A percentile compares a stretch with the other conserved stretches of the same genome.
Evolutionary conservation across 2,329 filamentous ascomycete genomes (phyloP).

Genomic region (Fusarium compactum): DNA sequence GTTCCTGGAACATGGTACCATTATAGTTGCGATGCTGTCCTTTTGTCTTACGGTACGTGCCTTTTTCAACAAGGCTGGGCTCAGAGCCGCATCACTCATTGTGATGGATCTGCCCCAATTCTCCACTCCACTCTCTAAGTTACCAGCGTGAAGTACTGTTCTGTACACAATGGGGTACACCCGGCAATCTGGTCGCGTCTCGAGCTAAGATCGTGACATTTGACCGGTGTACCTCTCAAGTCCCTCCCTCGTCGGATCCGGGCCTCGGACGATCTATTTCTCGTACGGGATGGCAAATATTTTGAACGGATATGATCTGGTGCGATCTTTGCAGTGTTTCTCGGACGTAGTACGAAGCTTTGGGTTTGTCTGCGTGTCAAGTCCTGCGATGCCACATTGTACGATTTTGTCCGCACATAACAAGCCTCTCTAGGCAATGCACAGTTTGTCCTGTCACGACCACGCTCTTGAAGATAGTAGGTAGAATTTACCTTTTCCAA

Average conservation of each 20-base stretch:
- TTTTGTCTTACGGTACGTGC: constrained; percentile 30
- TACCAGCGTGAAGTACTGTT: constrained; percentile 25
- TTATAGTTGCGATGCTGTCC: constrained; percentile 1
- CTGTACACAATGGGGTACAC: constrained; percentile 47
- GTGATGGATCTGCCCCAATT: constrained; percentile 46
- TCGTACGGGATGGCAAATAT: constrained; percentile 21
- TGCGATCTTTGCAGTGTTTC: not conserved
- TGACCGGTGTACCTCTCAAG: constrained; percentile 46
- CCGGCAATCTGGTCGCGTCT: constrained; percentile 45
- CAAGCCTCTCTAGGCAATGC: not conserved
- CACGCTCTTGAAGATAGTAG: too few relatives aligned
- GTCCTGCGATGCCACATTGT: not conserved
- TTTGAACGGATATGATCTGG: not conserved
- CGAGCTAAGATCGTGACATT: constrained; percentile 50
- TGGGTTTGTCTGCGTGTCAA: not conserved
- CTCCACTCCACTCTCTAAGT: constrained; percentile 47
- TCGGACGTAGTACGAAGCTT: not conserved
- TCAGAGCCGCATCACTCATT: constrained; percentile 46
- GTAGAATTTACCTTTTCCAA: too few relatives aligned
- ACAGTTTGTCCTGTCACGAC: too few relatives aligned
- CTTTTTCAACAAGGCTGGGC: constrained; percentile 35
- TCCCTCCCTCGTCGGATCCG: constrained; percentile 42
- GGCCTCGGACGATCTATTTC: constrained; percentile 15
- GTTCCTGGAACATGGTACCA: not conserved
- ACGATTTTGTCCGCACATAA: not conserved